phyloP scores from a whole-genome alignment of 2,329 filamentous ascomycete species.

The Verticillium nonalfalfae region DNA sequence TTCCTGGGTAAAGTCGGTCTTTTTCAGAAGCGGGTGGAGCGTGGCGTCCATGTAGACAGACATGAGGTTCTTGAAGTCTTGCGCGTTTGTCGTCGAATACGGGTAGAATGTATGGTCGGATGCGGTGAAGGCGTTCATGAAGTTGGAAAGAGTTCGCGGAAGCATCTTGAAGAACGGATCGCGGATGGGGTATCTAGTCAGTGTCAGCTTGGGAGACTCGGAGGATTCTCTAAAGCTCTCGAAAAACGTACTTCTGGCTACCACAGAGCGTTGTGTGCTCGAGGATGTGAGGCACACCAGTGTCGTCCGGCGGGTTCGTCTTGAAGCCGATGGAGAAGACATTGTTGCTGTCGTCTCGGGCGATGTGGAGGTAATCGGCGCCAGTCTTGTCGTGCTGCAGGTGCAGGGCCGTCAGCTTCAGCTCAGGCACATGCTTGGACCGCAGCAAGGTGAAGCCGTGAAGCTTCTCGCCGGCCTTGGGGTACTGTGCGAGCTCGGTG shows the following conservation, averaged over 20 bases:
- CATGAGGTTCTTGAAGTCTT: slow-evolving; percentile 94
- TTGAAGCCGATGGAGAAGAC: slow-evolving; percentile 99
- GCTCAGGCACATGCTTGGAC: slow-evolving; percentile 86
- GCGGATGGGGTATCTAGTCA: slow-evolving; percentile 78
- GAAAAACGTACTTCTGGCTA: slow-evolving; percentile 67
- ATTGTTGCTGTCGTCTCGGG: slow-evolving; percentile 95
- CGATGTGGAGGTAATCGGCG: slow-evolving; percentile 92
- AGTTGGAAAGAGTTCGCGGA: slow-evolving; percentile 94
- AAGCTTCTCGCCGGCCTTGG: slow-evolving; percentile 75
- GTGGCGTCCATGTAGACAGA: slow-evolving; percentile 96
- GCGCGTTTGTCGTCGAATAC: slow-evolving; percentile 91
- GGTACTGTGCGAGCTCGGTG: slow-evolving; percentile 69
- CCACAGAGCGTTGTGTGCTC: slow-evolving; percentile 97
- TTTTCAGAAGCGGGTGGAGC: slow-evolving; percentile 79
- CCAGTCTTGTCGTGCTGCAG: slow-evolving; percentile 92
- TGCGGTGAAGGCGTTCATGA: slow-evolving; percentile 98
- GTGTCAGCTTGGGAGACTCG: not conserved
- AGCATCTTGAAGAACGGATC: slow-evolving; percentile 99
- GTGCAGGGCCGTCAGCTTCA: slow-evolving; percentile 85
- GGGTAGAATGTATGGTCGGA: slow-evolving; percentile 96
- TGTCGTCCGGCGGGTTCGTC: slow-evolving; percentile 95
- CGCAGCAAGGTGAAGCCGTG: slow-evolving; percentile 90
- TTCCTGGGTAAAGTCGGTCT: slow-evolving; percentile 91
- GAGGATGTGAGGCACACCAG: slow-evolving; percentile 91
- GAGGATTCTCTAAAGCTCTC: slow-evolving; percentile 18